Base-by-base conservation (phyloP, 2,329 filamentous ascomycete species). In the Huntiella moniliformis region DNA sequence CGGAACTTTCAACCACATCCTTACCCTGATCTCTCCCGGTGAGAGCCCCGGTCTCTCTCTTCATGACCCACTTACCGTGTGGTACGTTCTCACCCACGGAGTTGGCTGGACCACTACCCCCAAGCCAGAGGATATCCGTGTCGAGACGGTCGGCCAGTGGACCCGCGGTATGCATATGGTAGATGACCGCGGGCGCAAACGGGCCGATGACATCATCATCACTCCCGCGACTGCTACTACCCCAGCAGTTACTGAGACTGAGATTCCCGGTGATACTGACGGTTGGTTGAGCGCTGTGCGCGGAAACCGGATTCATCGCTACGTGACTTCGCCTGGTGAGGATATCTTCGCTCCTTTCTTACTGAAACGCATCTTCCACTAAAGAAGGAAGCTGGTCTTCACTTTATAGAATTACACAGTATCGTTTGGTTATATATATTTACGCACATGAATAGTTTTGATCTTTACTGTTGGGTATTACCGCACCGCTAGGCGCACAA, bases 121-220 rank as follows among this genome's bases (percentile, higher is more conserved):
- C 11, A 66, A 70, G 48, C 74, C 67, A 0, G 81, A 93, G 60
- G 91, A 98, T 58, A 79, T 98, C 47, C 73, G 91, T 15, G 68
- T 98, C 36, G 91, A 98, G 63, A 92, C 86, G 0, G 66, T 73
- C 2, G 91, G 88, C 1, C 91, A 96, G 65, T 98, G 91, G 91
- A 93, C 87, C 39, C 70, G 84, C 47, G 88, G 91, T 1, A 87
- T 91, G 78, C 87, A 86, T 56, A 70, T 96, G 31, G 67, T 86
- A 36, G 91, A 98, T 65, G 70, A 76, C 33, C 71, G 91, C 38
- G 62, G 75, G 45, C 66, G 63, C 51, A 74, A 74, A 56, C 67
- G 66, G 4, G 68, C 62, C 8, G 65, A 66, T 51, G 55, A 59
- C 8, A 58, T 60, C 38, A 56, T 63, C 28, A 55, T 60, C 40